Conservation (phyloP, 2,329 filamentous ascomycete species). For the Podosphaera xanthii region DNA sequence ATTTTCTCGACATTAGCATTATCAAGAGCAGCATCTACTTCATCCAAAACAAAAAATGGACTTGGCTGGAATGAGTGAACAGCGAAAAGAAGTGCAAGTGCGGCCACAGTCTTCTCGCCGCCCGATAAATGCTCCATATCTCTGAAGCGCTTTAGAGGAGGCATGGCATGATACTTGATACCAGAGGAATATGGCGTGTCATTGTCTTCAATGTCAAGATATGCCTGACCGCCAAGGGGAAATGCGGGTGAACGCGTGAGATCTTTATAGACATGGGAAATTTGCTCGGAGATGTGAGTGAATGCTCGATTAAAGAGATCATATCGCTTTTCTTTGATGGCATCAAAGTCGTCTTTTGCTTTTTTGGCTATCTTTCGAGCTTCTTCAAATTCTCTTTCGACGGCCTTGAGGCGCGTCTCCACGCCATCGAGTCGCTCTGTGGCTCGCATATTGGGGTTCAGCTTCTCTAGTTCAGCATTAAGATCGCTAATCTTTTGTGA, state of each 20-base stretch:
- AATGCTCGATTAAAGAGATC: slow-evolving; percentile 93
- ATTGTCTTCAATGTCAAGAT: slow-evolving; percentile 81
- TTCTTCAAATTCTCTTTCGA: slow-evolving; percentile 74
- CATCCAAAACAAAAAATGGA: slow-evolving; percentile 94
- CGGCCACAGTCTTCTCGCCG: slow-evolving; percentile 97
- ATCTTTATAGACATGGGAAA: slow-evolving; percentile 82
- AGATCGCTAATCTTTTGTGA: slow-evolving; percentile 57
- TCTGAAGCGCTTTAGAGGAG: slow-evolving; percentile 88
- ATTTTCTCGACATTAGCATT: slow-evolving; percentile 93
- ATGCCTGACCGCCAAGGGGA: slow-evolving; percentile 70
- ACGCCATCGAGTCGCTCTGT: slow-evolving; percentile 78
- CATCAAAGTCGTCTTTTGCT: slow-evolving; percentile 64
- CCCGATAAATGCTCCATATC: slow-evolving; percentile 98
- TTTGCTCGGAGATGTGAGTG: slow-evolving; percentile 82
- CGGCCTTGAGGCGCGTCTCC: slow-evolving; percentile 57
- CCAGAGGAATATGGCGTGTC: slow-evolving; percentile 89
- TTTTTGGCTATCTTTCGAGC: slow-evolving; percentile 51
- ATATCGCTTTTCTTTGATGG: slow-evolving; percentile 59
- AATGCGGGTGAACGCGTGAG: slow-evolving; percentile 79
- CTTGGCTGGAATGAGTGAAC: slow-evolving; percentile 90
- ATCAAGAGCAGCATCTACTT: slow-evolving; percentile 94
- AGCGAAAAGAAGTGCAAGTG: slow-evolving; percentile 83
- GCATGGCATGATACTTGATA: slow-evolving; percentile 98
- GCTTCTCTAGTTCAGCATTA: slow-evolving; percentile 64
- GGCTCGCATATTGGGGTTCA: slow-evolving; percentile 91